These are phyloP conservation scores for Venturia asperata DNA, from an alignment of 2,329 filamentous ascomycete genomes.

Conservation along the genomic window DNA sequence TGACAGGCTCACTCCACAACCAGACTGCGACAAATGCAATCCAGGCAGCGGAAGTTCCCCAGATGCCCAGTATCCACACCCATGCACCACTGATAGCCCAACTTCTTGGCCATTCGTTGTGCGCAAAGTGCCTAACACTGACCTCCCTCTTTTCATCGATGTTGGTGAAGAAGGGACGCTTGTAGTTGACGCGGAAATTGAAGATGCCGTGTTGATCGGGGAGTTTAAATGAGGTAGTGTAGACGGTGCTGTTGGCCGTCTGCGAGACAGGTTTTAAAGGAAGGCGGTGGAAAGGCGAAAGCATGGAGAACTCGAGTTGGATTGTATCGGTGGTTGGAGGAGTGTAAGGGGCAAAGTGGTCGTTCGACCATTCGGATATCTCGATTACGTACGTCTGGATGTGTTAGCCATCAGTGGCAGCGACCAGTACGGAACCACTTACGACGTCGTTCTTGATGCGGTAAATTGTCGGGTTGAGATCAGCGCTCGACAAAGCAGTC, in stretches of 20 bases:
- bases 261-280: constrained; percentile 51
- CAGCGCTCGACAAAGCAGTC: constrained; percentile 33
- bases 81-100: constrained; percentile 85
- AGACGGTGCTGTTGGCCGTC: constrained; percentile 64
- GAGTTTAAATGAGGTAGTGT: constrained; percentile 66
- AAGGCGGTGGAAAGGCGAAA: constrained; percentile 92
- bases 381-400: constrained; percentile 75
- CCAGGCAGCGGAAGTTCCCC: constrained; percentile 76
- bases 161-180: constrained; percentile 81
- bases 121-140: constrained; percentile 90
- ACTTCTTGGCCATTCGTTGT: constrained; percentile 91
- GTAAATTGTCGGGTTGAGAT: constrained; percentile 78
- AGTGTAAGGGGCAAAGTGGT: constrained; percentile 67
- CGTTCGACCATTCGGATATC: constrained; percentile 73
- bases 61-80: constrained; percentile 90
- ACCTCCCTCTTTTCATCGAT: constrained; percentile 93
- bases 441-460: constrained; percentile 95
- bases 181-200: constrained; percentile 97
- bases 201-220: constrained; percentile 99
- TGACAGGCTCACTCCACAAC: constrained; percentile 66
- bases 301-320: constrained; percentile 97
- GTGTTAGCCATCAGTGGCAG: constrained; percentile 25
- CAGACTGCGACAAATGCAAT: constrained; percentile 78
- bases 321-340: constrained; percentile 63
- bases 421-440: constrained; percentile 40